A percentile compares a stretch with the other conserved stretches of the same genome.
Evolutionary conservation across 805 yeast genomes (phyloP).

Genomic region (Pichia exigua): DNA sequence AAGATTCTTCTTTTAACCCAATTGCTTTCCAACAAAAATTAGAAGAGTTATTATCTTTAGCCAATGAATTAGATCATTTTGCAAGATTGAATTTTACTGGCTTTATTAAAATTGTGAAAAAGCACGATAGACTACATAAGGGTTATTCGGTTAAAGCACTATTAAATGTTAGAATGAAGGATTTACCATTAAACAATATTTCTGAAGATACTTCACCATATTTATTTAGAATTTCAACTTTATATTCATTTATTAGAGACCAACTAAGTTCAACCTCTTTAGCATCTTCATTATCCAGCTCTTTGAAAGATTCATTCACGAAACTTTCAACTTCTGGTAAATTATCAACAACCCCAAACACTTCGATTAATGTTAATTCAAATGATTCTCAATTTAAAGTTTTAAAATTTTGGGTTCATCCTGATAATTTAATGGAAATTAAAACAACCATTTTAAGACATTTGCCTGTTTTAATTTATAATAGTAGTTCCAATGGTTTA

Average conservation of each 20-base stretch:
- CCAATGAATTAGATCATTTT: conserved; percentile 84
- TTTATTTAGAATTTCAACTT: conserved; percentile 68
- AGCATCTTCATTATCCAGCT: conserved; percentile 28
- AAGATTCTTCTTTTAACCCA: conserved; percentile 43
- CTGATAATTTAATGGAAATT: conserved; percentile 95
- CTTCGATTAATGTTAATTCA: conserved; percentile 13
- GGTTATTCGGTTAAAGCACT: conserved; percentile 85
- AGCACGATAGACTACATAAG: conserved; percentile 88
- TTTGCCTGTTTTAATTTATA: conserved; percentile 81
- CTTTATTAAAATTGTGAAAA: conserved; percentile 87
- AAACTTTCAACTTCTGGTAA: conserved; percentile 37
- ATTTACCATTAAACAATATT: conserved; percentile 70
- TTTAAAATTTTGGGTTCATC: conserved; percentile 92
- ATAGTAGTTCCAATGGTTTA: conserved; percentile 36
- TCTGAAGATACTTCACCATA: conserved; percentile 93
- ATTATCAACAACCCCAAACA: conserved; percentile 27
- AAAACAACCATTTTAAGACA: conserved; percentile 92
- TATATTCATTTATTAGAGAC: conserved; percentile 77
- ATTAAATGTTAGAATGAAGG: conserved; percentile 77
- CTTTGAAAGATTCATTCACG: conserved; percentile 39
- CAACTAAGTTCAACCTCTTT: conserved; percentile 38
- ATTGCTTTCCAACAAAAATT: conserved; percentile 55
- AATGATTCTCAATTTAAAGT: conserved; percentile 39
- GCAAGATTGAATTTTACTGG: conserved; percentile 92
- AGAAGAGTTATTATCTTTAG: conserved; percentile 64